These are phyloP conservation scores for Calonectria henricotiae DNA, from an alignment of 2,329 filamentous ascomycete genomes.

Conservation along the genomic window DNA sequence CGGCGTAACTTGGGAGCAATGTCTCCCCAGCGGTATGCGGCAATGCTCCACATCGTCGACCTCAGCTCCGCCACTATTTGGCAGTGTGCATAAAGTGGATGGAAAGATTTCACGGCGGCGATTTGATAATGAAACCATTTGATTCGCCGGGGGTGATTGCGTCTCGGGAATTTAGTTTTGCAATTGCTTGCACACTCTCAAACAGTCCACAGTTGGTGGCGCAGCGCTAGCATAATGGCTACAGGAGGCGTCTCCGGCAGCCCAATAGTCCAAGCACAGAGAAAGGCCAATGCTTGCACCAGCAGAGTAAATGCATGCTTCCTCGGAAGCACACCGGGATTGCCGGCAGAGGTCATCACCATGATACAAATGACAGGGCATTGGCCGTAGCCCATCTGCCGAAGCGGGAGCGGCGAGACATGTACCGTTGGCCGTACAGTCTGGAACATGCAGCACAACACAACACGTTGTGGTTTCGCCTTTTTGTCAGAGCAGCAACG, in stretches of 20 bases:
- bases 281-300: slow-evolving; percentile 5
- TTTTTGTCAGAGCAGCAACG: background rate
- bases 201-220: background rate
- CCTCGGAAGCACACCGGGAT: background rate
- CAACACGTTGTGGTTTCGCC: background rate
- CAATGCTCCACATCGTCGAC: background rate
- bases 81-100: background rate
- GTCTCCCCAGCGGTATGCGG: background rate
- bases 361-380: background rate
- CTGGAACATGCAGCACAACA: background rate
- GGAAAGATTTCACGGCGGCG: background rate
- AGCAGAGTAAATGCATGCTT: background rate
- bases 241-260: background rate
- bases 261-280: background rate
- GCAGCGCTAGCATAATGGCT: slow-evolving; percentile 1
- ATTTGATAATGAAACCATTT: background rate
- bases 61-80: background rate
- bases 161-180: background rate
- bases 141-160: background rate
- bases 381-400: background rate
- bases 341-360: background rate
- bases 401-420: background rate
- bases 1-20: background rate
- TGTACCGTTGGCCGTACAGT: background rate
- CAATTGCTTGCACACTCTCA: background rate